These are phyloP conservation scores for Cyberlindnera euphorbiae DNA, from an alignment of 805 yeast genomes.

Conservation along the genomic window DNA sequence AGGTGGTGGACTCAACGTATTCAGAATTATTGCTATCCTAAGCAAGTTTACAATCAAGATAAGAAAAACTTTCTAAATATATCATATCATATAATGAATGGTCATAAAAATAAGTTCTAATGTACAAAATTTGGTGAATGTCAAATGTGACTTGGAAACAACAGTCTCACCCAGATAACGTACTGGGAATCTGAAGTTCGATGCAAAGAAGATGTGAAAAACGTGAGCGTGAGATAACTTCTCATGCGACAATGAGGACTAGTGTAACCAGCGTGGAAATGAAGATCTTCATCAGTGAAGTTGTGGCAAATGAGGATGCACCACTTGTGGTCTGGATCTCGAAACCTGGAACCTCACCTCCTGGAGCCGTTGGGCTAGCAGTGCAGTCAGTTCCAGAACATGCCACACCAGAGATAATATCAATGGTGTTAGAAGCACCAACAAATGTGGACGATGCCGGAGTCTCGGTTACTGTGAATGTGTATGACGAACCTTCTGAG, in stretches of 20 bases:
- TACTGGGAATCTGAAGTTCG: no score
- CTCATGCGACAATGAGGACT: constrained; percentile 4
- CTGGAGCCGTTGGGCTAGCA: background rate
- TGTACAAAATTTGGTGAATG: background rate
- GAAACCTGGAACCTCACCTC: constrained; percentile 6
- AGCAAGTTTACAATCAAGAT: no score
- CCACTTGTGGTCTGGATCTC: constrained; percentile 7
- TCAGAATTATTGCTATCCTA: no score
- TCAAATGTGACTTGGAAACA: background rate
- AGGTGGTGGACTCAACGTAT: no score
- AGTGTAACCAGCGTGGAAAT: constrained; percentile 2
- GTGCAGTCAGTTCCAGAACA: constrained; percentile 1
- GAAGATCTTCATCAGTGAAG: constrained; percentile 5
- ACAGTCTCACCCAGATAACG: no score
- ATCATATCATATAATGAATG: background rate
- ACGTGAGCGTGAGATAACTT: no score
- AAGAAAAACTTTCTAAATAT: no score
- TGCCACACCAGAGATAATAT: background rate
- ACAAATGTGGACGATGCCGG: constrained; percentile 3
- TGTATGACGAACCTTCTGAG: constrained; percentile 4
- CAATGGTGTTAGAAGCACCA: constrained; percentile 10
- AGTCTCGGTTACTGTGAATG: constrained; percentile 5
- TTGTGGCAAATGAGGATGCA: constrained; percentile 5
- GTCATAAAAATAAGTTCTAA: background rate
- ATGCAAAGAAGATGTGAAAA: no score